Evolutionary conservation across 768 basidiomycete genomes (phyloP).

Genomic region (Lenzites betulinus): DNA sequence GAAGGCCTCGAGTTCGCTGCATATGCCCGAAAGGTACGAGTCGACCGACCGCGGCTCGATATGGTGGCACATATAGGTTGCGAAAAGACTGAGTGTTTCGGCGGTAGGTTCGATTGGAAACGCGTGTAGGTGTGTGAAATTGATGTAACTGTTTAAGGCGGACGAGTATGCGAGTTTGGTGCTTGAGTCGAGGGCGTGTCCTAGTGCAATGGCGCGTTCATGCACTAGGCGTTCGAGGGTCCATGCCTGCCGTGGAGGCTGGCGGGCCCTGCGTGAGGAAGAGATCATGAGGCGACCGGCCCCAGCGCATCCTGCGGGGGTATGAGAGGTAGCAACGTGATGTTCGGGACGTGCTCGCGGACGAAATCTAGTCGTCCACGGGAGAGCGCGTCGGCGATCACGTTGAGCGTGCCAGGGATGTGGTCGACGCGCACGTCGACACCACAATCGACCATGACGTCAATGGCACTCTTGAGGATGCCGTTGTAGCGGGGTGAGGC

Average conservation of each 20-base stretch:
- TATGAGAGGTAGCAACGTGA: not conserved
- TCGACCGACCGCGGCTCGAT: not conserved
- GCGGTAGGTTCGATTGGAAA: not conserved
- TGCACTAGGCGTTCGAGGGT: conserved; percentile 33
- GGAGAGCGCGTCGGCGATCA: not conserved
- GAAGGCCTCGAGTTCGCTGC: not conserved
- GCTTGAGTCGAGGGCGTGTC: conserved; percentile 29
- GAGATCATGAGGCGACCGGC: conserved; percentile 25
- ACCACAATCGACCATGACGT: conserved; percentile 4
- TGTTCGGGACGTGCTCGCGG: not conserved
- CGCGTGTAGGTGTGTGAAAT: conserved; percentile 28
- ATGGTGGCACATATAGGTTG: not conserved
- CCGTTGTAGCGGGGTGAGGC: conserved; percentile 21
- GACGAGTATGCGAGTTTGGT: conserved; percentile 34
- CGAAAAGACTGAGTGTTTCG: not conserved
- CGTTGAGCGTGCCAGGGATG: conserved; percentile 27
- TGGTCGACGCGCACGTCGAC: conserved; percentile 28
- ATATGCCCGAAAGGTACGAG: not conserved
- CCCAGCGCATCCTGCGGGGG: conserved; percentile 30
- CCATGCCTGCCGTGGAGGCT: conserved; percentile 39
- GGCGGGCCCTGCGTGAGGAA: conserved; percentile 24
- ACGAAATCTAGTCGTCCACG: not conserved
- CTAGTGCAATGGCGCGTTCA: conserved; percentile 26
- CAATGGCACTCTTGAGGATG: conserved; percentile 18
- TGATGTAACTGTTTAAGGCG: conserved; percentile 40